Evolutionary conservation across 306 rosid genomes (phyloP), one percentile per base, ranked within the genome.

Genomic region (Prunus mume): DNA sequence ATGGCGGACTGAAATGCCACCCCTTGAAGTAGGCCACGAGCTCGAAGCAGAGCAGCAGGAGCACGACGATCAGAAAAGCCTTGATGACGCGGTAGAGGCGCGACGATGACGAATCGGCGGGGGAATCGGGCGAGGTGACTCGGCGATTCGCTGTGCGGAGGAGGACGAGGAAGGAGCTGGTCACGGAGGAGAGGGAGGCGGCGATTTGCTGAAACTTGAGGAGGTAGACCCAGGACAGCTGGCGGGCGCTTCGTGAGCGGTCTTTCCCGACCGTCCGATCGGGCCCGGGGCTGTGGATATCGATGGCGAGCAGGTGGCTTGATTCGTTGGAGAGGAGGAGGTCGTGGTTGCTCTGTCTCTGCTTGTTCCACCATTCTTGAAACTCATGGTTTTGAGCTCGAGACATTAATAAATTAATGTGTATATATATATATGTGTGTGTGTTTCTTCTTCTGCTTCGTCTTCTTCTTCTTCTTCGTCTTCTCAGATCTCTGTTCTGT

Each of bases 351-450:
- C 30, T 84, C 5, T 89, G 90, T 67, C 97, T 83, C 64, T 95
- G 97, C 79, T 90, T 84, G 88, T 95, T 95, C 98, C 98, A 95
- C 98, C 98, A 95, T 92, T 95, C 96, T 76, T 92, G 98, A 80
- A 95, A 95, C 88, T 95, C 98, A 30, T 83, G 80, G 84, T 95
- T 95, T 1, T 87, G 92, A 32, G 92, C 63, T 62, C 93, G 93
- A 85, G 98, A 87, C 97, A 92, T 92, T 34, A 72, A 63, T 52
- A 9, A 62, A 46, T 12, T 6, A 12, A 5, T 32, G 12, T 11
- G 25, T 24, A 22, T 24, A 11, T 58, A 58, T 3, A 12, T 22
- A 24, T 12, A 2, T 32, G 6, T 32, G 10, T 12, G 20, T 13
- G 43, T 38, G 9, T 38, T 38, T 38, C 43, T 58, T 55, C 12